Evolutionary conservation across 2,329 filamentous ascomycete species (phyloP).

Genomic region (Clarireedia homoeocarpa): DNA sequence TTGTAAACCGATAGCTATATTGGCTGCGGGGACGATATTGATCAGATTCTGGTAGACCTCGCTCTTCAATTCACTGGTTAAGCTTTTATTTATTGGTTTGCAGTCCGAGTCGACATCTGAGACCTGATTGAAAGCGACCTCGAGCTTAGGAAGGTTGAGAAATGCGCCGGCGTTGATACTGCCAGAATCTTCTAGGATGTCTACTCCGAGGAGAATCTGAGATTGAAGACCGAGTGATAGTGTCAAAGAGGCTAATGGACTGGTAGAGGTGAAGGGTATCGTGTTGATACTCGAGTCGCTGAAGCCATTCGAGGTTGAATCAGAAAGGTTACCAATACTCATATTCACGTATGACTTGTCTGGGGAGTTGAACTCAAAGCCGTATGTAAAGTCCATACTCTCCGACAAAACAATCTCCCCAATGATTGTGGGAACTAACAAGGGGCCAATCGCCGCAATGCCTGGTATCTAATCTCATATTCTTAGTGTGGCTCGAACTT

Average conservation of each 20-base stretch:
- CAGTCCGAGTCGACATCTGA: not conserved
- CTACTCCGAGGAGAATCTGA: constrained; percentile 2
- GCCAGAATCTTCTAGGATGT: not conserved
- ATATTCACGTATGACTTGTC: not conserved
- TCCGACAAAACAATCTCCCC: not conserved
- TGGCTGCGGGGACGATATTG: constrained; percentile 1
- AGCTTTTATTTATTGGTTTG: not conserved
- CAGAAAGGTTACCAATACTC: not conserved
- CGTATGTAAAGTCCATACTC: constrained; percentile 1
- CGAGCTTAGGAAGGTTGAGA: not conserved
- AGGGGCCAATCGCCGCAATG: not conserved
- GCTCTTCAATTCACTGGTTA: not conserved
- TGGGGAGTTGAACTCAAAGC: not conserved
- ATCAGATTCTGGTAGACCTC: not conserved
- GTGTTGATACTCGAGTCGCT: not conserved
- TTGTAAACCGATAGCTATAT: not conserved
- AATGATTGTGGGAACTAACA: not conserved
- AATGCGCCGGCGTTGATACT: constrained; percentile 1
- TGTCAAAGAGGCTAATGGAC: not conserved
- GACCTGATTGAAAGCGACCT: not conserved
- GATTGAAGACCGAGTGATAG: not conserved
- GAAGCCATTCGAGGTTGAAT: not conserved
- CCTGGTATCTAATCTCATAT: not conserved
- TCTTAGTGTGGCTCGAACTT: not conserved
- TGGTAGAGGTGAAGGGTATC: not conserved